A percentile compares a stretch with the other conserved stretches of the same genome.
These are phyloP conservation scores for Collybiopsis luxurians DNA, from an alignment of 768 basidiomycete genomes.

Conservation along the genomic window DNA sequence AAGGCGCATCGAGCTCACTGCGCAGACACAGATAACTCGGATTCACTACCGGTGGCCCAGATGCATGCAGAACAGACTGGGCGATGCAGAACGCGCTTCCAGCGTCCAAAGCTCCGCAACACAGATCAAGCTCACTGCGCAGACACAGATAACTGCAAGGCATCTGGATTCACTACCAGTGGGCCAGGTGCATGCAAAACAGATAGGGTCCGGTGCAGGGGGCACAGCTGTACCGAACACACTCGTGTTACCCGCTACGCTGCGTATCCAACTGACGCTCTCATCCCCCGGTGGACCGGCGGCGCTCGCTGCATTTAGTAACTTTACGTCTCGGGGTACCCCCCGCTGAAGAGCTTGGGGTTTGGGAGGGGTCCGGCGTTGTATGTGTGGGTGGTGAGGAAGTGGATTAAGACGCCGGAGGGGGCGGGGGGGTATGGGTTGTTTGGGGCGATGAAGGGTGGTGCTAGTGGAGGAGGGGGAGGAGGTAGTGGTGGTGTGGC, in stretches of 20 bases:
- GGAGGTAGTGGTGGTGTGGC: constrained; percentile 10
- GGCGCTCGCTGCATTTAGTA: constrained; percentile 3
- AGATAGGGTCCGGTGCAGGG: no score
- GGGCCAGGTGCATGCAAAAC: no score
- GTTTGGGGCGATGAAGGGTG: constrained; percentile 28
- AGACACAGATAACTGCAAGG: no score
- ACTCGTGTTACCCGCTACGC: constrained; percentile 32
- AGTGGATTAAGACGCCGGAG: constrained; percentile 61
- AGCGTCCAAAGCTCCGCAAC: no score
- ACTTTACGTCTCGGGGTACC: constrained; percentile 10
- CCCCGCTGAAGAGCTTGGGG: constrained; percentile 6
- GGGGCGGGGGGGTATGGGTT: constrained; percentile 35
- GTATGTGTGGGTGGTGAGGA: constrained; percentile 77
- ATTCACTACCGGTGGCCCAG: no score
- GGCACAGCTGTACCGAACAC: not conserved
- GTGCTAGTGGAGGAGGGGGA: not conserved
- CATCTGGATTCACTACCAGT: no score
- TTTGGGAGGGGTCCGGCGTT: constrained; percentile 34
- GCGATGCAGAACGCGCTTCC: no score
- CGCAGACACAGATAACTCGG: no score
- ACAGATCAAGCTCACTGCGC: no score
- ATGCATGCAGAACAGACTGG: no score
- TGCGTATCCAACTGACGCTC: constrained; percentile 69
- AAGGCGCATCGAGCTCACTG: no score
- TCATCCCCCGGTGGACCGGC: constrained; percentile 37